Conservation (phyloP, 495 filamentous ascomycete genomes). For the Melanomma pulvis-pyrius region DNA sequence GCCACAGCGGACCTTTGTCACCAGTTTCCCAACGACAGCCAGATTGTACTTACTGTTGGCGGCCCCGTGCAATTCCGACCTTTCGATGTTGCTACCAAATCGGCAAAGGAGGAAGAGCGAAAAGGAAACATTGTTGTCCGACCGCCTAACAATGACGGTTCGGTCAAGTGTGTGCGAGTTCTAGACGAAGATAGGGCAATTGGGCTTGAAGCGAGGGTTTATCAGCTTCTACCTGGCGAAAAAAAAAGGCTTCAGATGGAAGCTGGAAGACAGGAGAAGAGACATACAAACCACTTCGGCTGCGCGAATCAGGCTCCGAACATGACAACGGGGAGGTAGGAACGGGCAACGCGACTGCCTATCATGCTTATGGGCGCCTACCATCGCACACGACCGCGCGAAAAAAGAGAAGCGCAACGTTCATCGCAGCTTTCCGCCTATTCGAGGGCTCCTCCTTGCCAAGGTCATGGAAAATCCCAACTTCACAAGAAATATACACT, state of each 20-base stretch:
- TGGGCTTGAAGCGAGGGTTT: slow-evolving; percentile 5
- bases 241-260: neutral
- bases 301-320: neutral
- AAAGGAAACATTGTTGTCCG: neutral
- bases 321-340: neutral
- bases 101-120: neutral
- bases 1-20: neutral
- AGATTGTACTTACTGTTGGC: neutral
- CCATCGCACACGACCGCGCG: neutral
- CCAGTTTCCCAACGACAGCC: neutral
- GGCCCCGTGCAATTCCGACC: neutral
- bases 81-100: neutral
- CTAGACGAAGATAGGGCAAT: neutral
- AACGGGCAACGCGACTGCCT: neutral
- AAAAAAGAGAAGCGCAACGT: neutral
- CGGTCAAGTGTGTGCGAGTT: neutral
- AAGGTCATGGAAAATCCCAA: slow-evolving; percentile 4
- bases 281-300: neutral
- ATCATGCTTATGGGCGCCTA: neutral
- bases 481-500: neutral
- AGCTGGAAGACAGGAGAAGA: too few relatives aligned
- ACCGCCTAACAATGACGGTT: neutral
- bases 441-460: neutral
- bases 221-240: neutral
- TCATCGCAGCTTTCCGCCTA: slow-evolving; percentile 6